These are phyloP conservation scores for Aspergillus chevalieri DNA, from an alignment of 2,329 filamentous ascomycete species.

Conservation along the genomic window DNA sequence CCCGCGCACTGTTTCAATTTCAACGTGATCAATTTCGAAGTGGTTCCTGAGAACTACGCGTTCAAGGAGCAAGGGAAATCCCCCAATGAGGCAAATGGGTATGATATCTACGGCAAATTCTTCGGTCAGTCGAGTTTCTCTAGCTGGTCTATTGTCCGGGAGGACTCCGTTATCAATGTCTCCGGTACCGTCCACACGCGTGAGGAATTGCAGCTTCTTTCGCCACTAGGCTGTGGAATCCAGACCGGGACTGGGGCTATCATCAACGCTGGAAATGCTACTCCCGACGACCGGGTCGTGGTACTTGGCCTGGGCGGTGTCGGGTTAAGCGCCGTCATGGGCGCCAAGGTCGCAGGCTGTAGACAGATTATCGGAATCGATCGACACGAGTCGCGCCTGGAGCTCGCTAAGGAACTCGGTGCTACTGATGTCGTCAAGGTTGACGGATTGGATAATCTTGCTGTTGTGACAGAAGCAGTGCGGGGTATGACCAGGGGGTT, in stretches of 20 bases:
- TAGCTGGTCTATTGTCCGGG: slow-evolving; percentile 33
- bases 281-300: slow-evolving; percentile 31
- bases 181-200: slow-evolving; percentile 27
- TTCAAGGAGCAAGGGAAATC: background rate
- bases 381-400: slow-evolving; percentile 29
- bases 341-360: slow-evolving; percentile 39
- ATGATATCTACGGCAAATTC: slow-evolving; percentile 35
- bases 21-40: slow-evolving; percentile 38
- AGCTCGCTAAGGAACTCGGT: slow-evolving; percentile 36
- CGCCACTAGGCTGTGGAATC: slow-evolving; percentile 43
- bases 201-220: slow-evolving; percentile 34
- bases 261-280: slow-evolving; percentile 33
- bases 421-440: slow-evolving; percentile 31
- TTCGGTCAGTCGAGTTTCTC: slow-evolving; percentile 47
- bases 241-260: slow-evolving; percentile 42
- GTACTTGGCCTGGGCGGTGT: slow-evolving; percentile 45
- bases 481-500: slow-evolving; percentile 24
- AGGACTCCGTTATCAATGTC: slow-evolving; percentile 40
- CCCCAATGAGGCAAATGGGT: slow-evolving; percentile 6
- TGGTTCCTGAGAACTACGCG: background rate
- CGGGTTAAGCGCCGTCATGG: slow-evolving; percentile 44
- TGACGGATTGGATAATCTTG: background rate
- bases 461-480: background rate
- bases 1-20: slow-evolving; percentile 47
- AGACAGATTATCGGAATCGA: slow-evolving; percentile 39